phyloP scores from a whole-genome alignment of 2,329 filamentous ascomycete species.

The Lachnellula willkommii region DNA sequence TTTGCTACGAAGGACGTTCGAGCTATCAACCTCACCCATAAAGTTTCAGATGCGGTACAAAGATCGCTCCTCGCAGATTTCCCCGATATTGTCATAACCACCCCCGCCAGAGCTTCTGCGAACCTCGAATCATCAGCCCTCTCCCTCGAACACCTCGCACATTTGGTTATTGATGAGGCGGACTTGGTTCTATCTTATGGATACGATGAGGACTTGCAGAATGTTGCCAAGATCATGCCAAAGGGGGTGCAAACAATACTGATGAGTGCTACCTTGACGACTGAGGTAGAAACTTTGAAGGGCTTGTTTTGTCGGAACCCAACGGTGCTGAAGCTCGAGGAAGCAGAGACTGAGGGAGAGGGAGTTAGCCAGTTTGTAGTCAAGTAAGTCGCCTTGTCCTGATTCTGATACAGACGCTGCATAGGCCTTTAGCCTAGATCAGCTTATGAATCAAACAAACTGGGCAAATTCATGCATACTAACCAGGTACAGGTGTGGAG shows the following conservation, averaged over 20 bases:
- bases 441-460: no score
- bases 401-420: no score
- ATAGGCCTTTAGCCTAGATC: no score
- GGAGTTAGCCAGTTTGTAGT: slow-evolving; percentile 84
- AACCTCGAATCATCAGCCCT: slow-evolving; percentile 71
- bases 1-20: slow-evolving; percentile 83
- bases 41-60: slow-evolving; percentile 84
- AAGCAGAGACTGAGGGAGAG: slow-evolving; percentile 70
- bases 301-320: slow-evolving; percentile 80
- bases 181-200: slow-evolving; percentile 92
- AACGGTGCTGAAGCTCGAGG: slow-evolving; percentile 73
- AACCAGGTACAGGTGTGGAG: slow-evolving; percentile 59
- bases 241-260: slow-evolving; percentile 84
- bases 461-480: slow-evolving; percentile 5
- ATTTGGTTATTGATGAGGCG: slow-evolving; percentile 85
- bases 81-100: slow-evolving; percentile 87
- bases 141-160: slow-evolving; percentile 63
- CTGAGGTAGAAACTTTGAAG: slow-evolving; percentile 81
- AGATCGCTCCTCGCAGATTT: slow-evolving; percentile 77
- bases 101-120: slow-evolving; percentile 74
- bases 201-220: slow-evolving; percentile 84
- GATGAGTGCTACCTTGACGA: slow-evolving; percentile 87
- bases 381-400: slow-evolving; percentile 46
- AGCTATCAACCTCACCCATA: slow-evolving; percentile 81
- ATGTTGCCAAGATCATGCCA: slow-evolving; percentile 70